phyloP scores from a whole-genome alignment of 1,139 yeast genomes.

The Yamadazyma sp. region DNA sequence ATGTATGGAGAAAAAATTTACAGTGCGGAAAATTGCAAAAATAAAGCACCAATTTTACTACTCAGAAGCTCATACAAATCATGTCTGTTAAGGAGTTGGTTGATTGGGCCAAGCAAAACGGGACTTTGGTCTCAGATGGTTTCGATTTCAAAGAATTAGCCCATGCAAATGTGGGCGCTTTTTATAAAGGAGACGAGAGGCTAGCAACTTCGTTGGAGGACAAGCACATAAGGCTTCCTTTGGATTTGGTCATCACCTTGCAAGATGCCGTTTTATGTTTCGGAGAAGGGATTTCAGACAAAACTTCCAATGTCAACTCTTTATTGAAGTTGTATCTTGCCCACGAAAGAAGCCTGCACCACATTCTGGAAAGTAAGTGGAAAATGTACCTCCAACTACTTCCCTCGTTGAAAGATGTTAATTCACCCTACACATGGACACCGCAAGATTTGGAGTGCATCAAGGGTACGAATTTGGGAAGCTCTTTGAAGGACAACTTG shows the following conservation, averaged over 20 bases:
- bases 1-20: conserved; percentile 1
- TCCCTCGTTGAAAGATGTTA: conserved; percentile 50
- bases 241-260: conserved; percentile 38
- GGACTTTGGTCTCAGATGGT: conserved; percentile 37
- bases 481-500: conserved; percentile 38
- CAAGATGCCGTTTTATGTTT: conserved; percentile 45
- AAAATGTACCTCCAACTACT: conserved; percentile 58
- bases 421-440: conserved; percentile 67
- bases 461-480: conserved; percentile 58
- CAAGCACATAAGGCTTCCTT: conserved; percentile 36
- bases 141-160: conserved; percentile 24
- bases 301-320: conserved; percentile 36
- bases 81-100: conserved; percentile 1
- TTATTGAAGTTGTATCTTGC: conserved; percentile 51
- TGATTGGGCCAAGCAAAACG: conserved; percentile 53
- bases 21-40: conserved; percentile 1
- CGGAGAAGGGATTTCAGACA: conserved; percentile 15
- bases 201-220: conserved; percentile 10
- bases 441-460: conserved; percentile 49
- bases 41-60: too few species aligned
- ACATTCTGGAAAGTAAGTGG: conserved; percentile 24
- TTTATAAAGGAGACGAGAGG: conserved; percentile 17
- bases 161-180: conserved; percentile 41
- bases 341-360: conserved; percentile 24
- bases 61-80: not conserved